Conservation (phyloP, 2,329 filamentous ascomycete genomes). For the Diaporthe sp. region DNA sequence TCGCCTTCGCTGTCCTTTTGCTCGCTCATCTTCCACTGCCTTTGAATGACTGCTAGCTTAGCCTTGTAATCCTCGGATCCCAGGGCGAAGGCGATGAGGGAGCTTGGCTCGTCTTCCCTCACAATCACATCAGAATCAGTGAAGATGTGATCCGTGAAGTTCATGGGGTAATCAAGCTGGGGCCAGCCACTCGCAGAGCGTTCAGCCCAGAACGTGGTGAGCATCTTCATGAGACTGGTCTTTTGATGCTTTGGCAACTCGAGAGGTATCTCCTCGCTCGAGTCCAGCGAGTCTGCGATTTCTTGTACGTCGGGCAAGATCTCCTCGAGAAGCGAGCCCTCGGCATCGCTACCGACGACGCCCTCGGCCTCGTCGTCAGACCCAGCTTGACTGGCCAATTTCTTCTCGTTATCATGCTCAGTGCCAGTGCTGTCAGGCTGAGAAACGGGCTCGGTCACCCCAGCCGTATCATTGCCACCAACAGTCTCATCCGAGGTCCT, state of each 20-base stretch:
- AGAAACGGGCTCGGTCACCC: constrained; percentile 44
- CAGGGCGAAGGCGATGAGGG: constrained; percentile 92
- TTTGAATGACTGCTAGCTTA: constrained; percentile 80
- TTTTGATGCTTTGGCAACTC: constrained; percentile 95
- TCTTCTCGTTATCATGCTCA: constrained; percentile 61
- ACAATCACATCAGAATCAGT: constrained; percentile 97
- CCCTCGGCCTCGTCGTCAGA: constrained; percentile 72
- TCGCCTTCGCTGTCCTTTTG: constrained; percentile 54
- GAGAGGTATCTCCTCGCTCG: constrained; percentile 71
- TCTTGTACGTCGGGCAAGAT: constrained; percentile 74
- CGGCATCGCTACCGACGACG: constrained; percentile 77
- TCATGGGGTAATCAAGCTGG: constrained; percentile 91
- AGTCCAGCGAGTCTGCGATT: constrained; percentile 73
- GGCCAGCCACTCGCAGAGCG: constrained; percentile 96
- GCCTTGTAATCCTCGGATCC: constrained; percentile 88
- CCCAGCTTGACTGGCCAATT: constrained; percentile 70
- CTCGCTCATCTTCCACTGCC: constrained; percentile 60
- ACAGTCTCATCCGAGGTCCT: constrained; percentile 37
- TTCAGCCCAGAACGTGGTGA: constrained; percentile 99
- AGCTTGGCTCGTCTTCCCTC: constrained; percentile 96
- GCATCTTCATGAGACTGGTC: constrained; percentile 92
- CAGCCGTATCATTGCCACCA: constrained; percentile 36
- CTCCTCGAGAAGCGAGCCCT: constrained; percentile 78
- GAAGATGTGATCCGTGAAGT: constrained; percentile 92
- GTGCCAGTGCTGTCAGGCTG: constrained; percentile 54